phyloP scores from a whole-genome alignment of 352 stramenopile genomes.

The Pythium sukuiense region DNA sequence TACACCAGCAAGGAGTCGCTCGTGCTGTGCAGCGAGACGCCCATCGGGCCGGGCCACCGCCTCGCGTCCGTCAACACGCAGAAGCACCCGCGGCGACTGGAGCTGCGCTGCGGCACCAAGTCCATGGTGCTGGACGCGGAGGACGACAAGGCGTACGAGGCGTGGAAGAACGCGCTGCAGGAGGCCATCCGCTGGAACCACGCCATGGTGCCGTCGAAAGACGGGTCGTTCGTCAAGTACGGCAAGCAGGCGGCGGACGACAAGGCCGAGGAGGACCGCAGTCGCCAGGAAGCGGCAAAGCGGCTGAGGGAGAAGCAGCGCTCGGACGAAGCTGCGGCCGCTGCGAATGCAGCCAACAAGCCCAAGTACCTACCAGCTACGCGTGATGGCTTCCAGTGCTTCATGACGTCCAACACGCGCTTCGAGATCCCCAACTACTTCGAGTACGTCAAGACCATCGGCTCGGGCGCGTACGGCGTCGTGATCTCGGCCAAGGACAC shows the following conservation, averaged over 20 bases:
- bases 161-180: constrained; percentile 73
- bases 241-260: constrained; percentile 77
- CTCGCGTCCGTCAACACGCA: constrained; percentile 42
- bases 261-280: constrained; percentile 67
- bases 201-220: constrained; percentile 79
- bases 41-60: constrained; percentile 71
- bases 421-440: constrained; percentile 82
- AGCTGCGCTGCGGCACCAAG: constrained; percentile 72
- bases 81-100: constrained; percentile 64
- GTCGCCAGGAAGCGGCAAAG: constrained; percentile 67
- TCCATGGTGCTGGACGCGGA: constrained; percentile 76
- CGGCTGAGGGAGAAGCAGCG: constrained; percentile 76
- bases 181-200: constrained; percentile 88
- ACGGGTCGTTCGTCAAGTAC: constrained; percentile 79
- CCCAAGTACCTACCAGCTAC: constrained; percentile 81
- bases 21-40: constrained; percentile 77
- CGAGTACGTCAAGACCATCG: constrained; percentile 86
- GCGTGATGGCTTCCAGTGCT: constrained; percentile 68
- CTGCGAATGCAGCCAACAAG: constrained; percentile 71
- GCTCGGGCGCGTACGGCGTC: constrained; percentile 90
- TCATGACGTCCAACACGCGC: constrained; percentile 82
- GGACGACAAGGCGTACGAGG: constrained; percentile 48
- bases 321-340: constrained; percentile 58
- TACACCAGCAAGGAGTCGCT: constrained; percentile 86
- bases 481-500: constrained; percentile 81